Evolutionary conservation across 192 early-diverging fungal species (phyloP), one percentile per base, ranked within the genome.

Genomic region (Podila epicladia): DNA sequence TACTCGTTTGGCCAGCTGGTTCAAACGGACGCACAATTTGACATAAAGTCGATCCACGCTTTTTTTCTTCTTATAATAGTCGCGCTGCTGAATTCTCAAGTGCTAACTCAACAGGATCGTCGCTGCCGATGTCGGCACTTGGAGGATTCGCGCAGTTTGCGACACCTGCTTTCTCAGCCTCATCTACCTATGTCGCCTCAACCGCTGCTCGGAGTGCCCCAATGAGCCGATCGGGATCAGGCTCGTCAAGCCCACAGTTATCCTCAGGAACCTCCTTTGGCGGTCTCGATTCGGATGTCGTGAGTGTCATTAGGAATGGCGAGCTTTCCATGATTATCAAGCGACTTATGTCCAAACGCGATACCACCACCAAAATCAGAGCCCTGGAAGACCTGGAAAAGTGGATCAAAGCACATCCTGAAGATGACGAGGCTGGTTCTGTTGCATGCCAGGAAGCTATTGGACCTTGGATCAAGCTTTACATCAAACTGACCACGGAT

Each of bases 281-380:
- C 55, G 38, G 85, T 64, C 62, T 64, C 90, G 68, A 87, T 79
- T 48, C 84, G 28, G 77, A 80, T 17, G 66, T 72, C 15, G 76
- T 79, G 41, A 80, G 37, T 35, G 71, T 65, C 19, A 73, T 86
- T 55, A 87, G 87, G 19, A 88, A 91, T 57, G 84, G 88, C 9
- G 85, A 91, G 9, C 64, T 95, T 24, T 82, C 90, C 26, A 87
- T 95, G 55, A 90, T 97, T 55, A 73, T 99, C 32, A 96, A 96
- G 74, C 91, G 91, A 65, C 87, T 98, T 32, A 80, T 80, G 71
- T 84, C 89, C 22, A 99, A 99, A 75, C 91, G 92, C 58, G 97
- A 99, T 72, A 83, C 94, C 9, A 91, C 86, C 32, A 99, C 97
- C 58, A 94, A 93, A 80, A 78, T 93, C 31, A 95, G 94, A 31